phyloP scores from a whole-genome alignment of 305 asterid species.

The Fraxinus xanthoxyloides region DNA sequence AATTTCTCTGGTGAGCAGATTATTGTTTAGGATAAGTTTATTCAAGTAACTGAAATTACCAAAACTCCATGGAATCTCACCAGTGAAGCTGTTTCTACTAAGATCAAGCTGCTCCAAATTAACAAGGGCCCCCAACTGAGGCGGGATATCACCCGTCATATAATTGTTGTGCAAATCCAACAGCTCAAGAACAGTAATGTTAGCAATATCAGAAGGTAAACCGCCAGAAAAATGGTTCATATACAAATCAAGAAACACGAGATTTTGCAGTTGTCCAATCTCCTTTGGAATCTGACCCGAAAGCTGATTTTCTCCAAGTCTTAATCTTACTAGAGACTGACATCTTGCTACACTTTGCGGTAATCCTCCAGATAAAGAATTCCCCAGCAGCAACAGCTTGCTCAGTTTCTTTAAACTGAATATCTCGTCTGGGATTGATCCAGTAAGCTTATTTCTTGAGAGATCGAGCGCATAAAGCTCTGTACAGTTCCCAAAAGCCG shows the following conservation, averaged over 20 bases:
- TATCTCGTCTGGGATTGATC: constrained; percentile 77
- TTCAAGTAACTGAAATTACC: constrained; percentile 86
- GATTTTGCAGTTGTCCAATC: constrained; percentile 78
- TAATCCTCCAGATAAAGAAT: constrained; percentile 62
- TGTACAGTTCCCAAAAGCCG: constrained; percentile 68
- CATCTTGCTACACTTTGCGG: constrained; percentile 62
- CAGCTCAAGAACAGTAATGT: constrained; percentile 73
- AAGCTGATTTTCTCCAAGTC: constrained; percentile 89
- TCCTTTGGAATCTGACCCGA: constrained; percentile 87
- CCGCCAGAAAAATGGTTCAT: constrained; percentile 80
- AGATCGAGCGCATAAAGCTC: constrained; percentile 88
- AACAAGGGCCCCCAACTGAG: constrained; percentile 57
- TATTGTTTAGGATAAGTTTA: constrained; percentile 69
- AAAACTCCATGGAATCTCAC: constrained; percentile 67
- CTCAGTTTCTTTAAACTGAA: constrained; percentile 73
- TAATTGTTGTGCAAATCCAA: constrained; percentile 72
- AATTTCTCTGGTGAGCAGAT: constrained; percentile 56
- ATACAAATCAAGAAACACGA: constrained; percentile 87
- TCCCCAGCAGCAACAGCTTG: constrained; percentile 74
- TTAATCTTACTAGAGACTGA: constrained; percentile 75
- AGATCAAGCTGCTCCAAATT: constrained; percentile 91
- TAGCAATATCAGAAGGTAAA: constrained; percentile 65
- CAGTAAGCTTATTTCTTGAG: constrained; percentile 74
- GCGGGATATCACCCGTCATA: constrained; percentile 61
- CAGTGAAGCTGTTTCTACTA: constrained; percentile 70